Evolutionary conservation across 208 protist genomes (phyloP).

Genomic region (Leishmania turanica): DNA sequence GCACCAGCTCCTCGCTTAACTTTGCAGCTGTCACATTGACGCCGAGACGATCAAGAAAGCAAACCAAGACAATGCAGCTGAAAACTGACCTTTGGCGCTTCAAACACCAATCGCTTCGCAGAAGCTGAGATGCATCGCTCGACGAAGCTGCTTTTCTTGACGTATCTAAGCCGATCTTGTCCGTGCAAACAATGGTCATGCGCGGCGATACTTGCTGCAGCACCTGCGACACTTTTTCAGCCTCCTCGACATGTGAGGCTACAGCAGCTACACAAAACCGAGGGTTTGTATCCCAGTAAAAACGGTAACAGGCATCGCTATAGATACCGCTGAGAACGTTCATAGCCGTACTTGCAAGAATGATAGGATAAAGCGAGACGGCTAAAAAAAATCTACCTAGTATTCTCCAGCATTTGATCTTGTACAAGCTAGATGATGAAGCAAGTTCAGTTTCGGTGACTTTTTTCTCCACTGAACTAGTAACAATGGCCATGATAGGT

Average conservation of each 20-base stretch:
- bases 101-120: slow-evolving; percentile 33
- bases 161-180: slow-evolving; percentile 17
- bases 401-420: not conserved
- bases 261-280: slow-evolving; percentile 43
- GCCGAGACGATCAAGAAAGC: slow-evolving; percentile 19
- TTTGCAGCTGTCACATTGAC: not conserved
- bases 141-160: slow-evolving; percentile 5
- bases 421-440: not conserved
- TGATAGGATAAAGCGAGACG: not conserved
- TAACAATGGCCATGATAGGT: not conserved
- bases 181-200: slow-evolving; percentile 12
- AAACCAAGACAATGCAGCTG: slow-evolving; percentile 29
- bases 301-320: slow-evolving; percentile 40
- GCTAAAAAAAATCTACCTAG: not conserved
- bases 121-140: slow-evolving; percentile 5
- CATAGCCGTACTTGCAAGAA: slow-evolving; percentile 22
- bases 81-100: slow-evolving; percentile 31
- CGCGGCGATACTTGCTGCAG: slow-evolving; percentile 16
- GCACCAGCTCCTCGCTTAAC: slow-evolving; percentile 28
- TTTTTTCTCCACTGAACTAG: not conserved
- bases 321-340: slow-evolving; percentile 48
- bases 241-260: slow-evolving; percentile 18
- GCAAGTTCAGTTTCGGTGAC: no score
- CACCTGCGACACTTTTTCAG: slow-evolving; percentile 32
- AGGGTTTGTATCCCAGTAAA: slow-evolving; percentile 40